phyloP scores from a whole-genome alignment of 306 rosid genomes.

The Quillaja saponaria region DNA sequence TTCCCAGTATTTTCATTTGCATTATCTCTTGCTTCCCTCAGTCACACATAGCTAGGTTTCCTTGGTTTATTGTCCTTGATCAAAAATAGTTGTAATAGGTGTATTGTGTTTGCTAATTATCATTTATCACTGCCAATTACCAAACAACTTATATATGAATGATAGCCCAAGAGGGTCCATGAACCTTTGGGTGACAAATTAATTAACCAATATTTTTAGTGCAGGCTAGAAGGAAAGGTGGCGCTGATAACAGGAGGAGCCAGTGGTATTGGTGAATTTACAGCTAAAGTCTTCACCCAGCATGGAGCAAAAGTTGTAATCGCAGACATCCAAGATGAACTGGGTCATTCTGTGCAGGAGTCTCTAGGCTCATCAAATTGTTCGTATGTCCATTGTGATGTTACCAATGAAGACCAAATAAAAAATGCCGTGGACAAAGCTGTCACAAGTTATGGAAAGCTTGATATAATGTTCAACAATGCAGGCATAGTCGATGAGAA shows the following conservation, averaged over 20 bases:
- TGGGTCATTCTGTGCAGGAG: conserved; percentile 40
- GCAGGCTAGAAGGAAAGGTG: conserved; percentile 79
- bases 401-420: conserved; percentile 63
- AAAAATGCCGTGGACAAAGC: conserved; percentile 49
- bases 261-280: conserved; percentile 74
- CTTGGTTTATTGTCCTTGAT: no score
- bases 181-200: no score
- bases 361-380: conserved; percentile 46
- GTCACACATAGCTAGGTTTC: no score
- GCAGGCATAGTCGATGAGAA: conserved; percentile 56
- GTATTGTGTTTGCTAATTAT: no score
- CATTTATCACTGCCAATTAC: no score
- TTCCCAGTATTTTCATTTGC: no score
- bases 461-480: conserved; percentile 87
- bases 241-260: conserved; percentile 88
- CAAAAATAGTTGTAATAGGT: no score
- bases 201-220: no score
- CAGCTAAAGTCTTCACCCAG: conserved; percentile 52
- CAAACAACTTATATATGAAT: no score
- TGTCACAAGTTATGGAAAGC: conserved; percentile 44
- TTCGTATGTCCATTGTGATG: conserved; percentile 62
- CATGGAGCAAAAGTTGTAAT: conserved; percentile 70
- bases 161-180: no score
- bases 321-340: conserved; percentile 75
- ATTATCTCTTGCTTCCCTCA: no score